Conservation (phyloP, 441 rosid genomes). For the Flueggea neowawraea region DNA sequence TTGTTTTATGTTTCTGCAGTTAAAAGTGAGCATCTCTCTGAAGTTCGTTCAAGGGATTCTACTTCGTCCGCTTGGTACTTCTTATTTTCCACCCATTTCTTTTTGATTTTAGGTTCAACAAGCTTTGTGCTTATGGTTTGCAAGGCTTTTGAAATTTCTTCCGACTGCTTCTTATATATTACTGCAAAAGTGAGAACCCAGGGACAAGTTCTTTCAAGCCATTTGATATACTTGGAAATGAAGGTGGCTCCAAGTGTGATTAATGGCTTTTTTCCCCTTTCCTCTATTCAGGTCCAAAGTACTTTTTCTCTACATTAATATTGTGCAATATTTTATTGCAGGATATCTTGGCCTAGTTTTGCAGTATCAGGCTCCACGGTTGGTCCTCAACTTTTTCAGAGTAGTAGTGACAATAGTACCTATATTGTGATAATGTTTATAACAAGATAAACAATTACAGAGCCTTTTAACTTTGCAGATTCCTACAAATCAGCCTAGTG, state of each 20-base stretch:
- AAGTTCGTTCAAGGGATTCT: constrained; percentile 72
- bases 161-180: constrained; percentile 23
- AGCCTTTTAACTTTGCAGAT: background rate
- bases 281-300: background rate
- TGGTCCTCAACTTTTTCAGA: constrained; percentile 12
- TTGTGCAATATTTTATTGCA: constrained; percentile 25
- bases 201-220: constrained; percentile 58
- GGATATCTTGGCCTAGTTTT: constrained; percentile 56
- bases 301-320: constrained; percentile 15
- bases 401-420: background rate
- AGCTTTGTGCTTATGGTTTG: constrained; percentile 4
- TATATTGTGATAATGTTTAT: background rate
- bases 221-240: constrained; percentile 65
- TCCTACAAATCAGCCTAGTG: constrained; percentile 24
- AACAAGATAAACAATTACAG: too few relatives aligned
- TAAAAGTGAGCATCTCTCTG: constrained; percentile 84
- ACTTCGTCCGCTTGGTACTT: constrained; percentile 43
- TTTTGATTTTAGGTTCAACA: constrained; percentile 8
- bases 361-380: constrained; percentile 36
- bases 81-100: constrained; percentile 5
- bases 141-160: constrained; percentile 6
- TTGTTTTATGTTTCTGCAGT: constrained; percentile 41
- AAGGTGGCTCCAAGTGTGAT: constrained; percentile 31
- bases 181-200: constrained; percentile 52
- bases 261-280: background rate